A percentile compares a stretch with the other conserved stretches of the same genome.
These are phyloP conservation scores for Oleoguttula mirabilis DNA, from an alignment of 495 filamentous ascomycete species.

Conservation along the genomic window DNA sequence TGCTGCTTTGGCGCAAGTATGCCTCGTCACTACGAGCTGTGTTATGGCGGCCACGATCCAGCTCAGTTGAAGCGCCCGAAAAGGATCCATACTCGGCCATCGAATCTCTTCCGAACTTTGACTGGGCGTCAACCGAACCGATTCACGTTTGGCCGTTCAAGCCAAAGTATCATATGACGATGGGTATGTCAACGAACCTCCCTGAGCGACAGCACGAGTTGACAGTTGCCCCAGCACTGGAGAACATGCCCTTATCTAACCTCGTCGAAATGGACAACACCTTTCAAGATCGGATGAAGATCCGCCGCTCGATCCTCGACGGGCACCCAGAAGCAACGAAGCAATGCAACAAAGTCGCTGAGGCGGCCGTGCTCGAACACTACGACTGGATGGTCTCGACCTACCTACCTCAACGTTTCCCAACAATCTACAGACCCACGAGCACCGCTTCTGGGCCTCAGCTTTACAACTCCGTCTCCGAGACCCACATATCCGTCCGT, in stretches of 20 bases:
- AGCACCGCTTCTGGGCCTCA: background rate
- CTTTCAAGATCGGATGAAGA: slow-evolving; percentile 43
- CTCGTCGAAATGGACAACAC: slow-evolving; percentile 56
- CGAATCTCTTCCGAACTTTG: slow-evolving; percentile 44
- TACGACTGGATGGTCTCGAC: slow-evolving; percentile 51
- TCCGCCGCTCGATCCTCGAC: slow-evolving; percentile 41
- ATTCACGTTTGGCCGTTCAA: slow-evolving; percentile 55
- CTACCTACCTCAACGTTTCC: slow-evolving; percentile 56
- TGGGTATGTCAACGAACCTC: slow-evolving; percentile 40
- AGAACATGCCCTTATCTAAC: slow-evolving; percentile 43
- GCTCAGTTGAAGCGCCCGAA: no score
- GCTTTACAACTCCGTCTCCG: slow-evolving; percentile 35
- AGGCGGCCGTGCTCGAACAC: slow-evolving; percentile 46
- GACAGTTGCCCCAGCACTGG: slow-evolving; percentile 32
- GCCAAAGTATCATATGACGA: slow-evolving; percentile 58
- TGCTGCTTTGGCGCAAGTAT: no score
- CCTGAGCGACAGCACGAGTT: background rate
- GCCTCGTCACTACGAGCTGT: no score
- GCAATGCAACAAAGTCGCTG: slow-evolving; percentile 33
- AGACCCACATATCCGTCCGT: slow-evolving; percentile 32
- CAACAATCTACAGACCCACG: slow-evolving; percentile 44
- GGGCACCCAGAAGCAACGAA: slow-evolving; percentile 35
- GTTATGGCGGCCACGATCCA: no score
- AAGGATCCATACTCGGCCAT: slow-evolving; percentile 32
- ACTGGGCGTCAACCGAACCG: slow-evolving; percentile 49